phyloP scores from a whole-genome alignment of 2,329 filamentous ascomycete genomes.

The Talaromyces atroroseus region DNA sequence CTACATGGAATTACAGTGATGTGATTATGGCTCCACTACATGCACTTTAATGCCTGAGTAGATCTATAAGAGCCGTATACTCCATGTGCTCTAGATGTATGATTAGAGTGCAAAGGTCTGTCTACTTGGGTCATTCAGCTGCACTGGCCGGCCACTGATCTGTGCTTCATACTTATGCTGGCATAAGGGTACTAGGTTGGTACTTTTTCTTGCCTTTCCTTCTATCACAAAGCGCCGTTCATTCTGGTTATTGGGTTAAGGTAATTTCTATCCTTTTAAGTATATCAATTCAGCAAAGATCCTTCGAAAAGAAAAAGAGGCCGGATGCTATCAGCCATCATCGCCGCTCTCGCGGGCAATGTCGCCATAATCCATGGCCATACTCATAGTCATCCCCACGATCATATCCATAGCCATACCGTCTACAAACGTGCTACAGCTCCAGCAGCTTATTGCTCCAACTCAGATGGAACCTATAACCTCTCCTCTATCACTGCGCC shows the following conservation, averaged over 20 bases:
- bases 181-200: no score
- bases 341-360: slow-evolving; percentile 6
- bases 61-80: neutral
- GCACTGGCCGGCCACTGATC: no score
- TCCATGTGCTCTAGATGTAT: neutral
- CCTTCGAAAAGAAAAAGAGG: neutral
- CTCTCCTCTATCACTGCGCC: slow-evolving; percentile 5
- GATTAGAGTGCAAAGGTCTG: neutral
- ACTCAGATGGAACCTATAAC: neutral
- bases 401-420: neutral
- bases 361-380: slow-evolving; percentile 1
- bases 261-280: no score
- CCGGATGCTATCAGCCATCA: slow-evolving; percentile 3
- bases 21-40: neutral
- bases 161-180: no score
- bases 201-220: no score
- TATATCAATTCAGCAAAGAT: neutral
- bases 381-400: neutral
- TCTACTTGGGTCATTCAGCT: no score
- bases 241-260: neutral
- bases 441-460: slow-evolving; percentile 9
- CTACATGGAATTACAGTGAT: neutral
- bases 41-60: neutral
- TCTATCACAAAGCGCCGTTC: no score
- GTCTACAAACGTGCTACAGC: slow-evolving; percentile 6